Conservation (phyloP, 177 flowering plant genomes). For the Vitis hybrid region DNA sequence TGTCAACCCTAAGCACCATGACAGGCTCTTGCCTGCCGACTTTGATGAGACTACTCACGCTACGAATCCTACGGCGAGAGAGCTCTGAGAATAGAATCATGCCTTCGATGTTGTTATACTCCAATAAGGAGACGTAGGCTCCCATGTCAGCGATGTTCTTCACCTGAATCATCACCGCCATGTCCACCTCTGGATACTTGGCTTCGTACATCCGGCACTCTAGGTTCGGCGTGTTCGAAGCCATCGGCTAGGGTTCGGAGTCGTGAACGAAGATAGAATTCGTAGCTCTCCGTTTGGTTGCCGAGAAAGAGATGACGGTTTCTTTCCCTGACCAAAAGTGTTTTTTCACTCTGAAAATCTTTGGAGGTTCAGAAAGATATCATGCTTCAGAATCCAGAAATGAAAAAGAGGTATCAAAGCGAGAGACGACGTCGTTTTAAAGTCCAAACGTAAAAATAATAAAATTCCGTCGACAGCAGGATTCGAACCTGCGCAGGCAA, state of each 20-base stretch:
- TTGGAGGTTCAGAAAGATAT: too few species aligned
- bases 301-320: too few species aligned
- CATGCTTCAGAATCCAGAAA: too few species aligned
- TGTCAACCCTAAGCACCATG: constrained; percentile 95
- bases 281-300: too few species aligned
- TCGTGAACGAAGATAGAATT: too few species aligned
- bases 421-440: too few species aligned
- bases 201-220: constrained; percentile 99
- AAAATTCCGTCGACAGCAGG: constrained; percentile 51
- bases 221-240: constrained; percentile 62
- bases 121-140: constrained; percentile 92
- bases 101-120: constrained; percentile 99
- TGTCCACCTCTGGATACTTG: constrained; percentile 89
- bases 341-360: too few species aligned
- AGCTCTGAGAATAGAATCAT: constrained; percentile 97
- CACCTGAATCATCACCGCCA: constrained; percentile 98
- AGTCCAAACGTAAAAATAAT: too few species aligned
- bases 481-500: constrained; percentile 68
- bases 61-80: constrained; percentile 93
- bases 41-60: constrained; percentile 82
- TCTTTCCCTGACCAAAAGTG: too few species aligned
- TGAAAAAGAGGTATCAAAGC: too few species aligned
- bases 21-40: constrained; percentile 98
- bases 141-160: constrained; percentile 97
- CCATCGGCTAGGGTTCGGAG: constrained; percentile 26